Conservation (phyloP, 164 flowering plant genomes). For the Amborella trichopoda region DNA sequence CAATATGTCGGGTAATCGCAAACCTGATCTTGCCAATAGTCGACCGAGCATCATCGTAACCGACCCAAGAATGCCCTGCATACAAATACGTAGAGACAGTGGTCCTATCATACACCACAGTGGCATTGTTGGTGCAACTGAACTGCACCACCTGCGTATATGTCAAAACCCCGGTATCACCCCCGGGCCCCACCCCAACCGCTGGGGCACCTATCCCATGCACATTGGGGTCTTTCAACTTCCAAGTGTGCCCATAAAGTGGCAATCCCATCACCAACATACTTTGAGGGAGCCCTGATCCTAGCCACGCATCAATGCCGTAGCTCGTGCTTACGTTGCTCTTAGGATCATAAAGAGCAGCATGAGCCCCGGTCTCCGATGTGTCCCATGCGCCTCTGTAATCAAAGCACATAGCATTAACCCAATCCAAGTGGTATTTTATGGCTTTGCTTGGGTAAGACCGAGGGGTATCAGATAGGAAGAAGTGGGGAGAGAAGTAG, state of each 20-base stretch:
- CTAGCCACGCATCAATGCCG: constrained; percentile 20
- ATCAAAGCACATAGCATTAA: constrained; percentile 16
- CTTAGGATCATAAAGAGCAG: constrained; percentile 17
- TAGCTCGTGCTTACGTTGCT: constrained; percentile 19
- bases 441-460: constrained; percentile 10
- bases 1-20: constrained; percentile 10
- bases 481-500: constrained; percentile 10
- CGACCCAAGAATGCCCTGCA: constrained; percentile 16
- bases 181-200: constrained; percentile 20
- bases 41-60: constrained; percentile 13
- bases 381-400: constrained; percentile 17
- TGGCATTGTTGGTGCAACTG: constrained; percentile 5
- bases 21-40: constrained; percentile 10
- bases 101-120: constrained; percentile 12
- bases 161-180: constrained; percentile 4
- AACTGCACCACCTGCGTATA: constrained; percentile 11
- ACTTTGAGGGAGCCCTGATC: constrained; percentile 8
- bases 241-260: constrained; percentile 23
- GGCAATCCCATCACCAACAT: constrained; percentile 25
- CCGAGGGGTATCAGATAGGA: neutral
- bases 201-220: constrained; percentile 28
- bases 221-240: constrained; percentile 12
- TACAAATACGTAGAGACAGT: constrained; percentile 14
- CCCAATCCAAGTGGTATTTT: constrained; percentile 7
- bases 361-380: constrained; percentile 18